Evolutionary conservation across 371 early-diverging fungal genomes (phyloP).

Genomic region (Mortierella sp.): DNA sequence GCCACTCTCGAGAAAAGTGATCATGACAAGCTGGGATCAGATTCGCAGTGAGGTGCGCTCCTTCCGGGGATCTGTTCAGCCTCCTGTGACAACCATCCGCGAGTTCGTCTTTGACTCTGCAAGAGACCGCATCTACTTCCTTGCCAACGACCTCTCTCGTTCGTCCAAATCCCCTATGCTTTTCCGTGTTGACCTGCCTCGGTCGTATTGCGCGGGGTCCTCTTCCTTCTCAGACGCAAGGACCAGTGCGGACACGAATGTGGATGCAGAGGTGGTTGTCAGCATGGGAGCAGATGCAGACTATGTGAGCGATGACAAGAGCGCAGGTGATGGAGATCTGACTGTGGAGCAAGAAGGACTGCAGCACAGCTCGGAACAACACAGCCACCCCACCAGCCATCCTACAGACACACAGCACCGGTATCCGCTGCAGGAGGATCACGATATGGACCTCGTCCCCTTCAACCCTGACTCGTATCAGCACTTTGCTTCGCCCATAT

Average conservation of each 20-base stretch:
- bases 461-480: slow-evolving; percentile 43
- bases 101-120: slow-evolving; percentile 67
- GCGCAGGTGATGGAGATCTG: too few species aligned
- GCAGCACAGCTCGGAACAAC: slow-evolving; percentile 4
- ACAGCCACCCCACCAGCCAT: neutral
- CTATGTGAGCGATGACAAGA: too few species aligned
- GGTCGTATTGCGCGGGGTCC: slow-evolving; percentile 7
- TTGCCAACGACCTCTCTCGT: slow-evolving; percentile 63
- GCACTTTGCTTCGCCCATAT: slow-evolving; percentile 20
- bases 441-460: slow-evolving; percentile 44
- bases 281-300: too few species aligned
- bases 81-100: slow-evolving; percentile 59
- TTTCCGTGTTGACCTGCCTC: slow-evolving; percentile 54
- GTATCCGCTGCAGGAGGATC: slow-evolving; percentile 9
- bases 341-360: neutral
- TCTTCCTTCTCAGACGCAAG: slow-evolving; percentile 2
- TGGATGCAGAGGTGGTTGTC: neutral
- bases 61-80: slow-evolving; percentile 59
- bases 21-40: slow-evolving; percentile 64
- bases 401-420: neutral
- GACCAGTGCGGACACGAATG: slow-evolving; percentile 9
- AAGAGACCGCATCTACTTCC: slow-evolving; percentile 62
- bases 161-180: slow-evolving; percentile 56
- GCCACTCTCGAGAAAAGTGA: neutral
- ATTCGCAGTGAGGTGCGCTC: slow-evolving; percentile 68